Base-by-base conservation (phyloP, 805 yeast genomes). In the Suhomyces sp. region DNA sequence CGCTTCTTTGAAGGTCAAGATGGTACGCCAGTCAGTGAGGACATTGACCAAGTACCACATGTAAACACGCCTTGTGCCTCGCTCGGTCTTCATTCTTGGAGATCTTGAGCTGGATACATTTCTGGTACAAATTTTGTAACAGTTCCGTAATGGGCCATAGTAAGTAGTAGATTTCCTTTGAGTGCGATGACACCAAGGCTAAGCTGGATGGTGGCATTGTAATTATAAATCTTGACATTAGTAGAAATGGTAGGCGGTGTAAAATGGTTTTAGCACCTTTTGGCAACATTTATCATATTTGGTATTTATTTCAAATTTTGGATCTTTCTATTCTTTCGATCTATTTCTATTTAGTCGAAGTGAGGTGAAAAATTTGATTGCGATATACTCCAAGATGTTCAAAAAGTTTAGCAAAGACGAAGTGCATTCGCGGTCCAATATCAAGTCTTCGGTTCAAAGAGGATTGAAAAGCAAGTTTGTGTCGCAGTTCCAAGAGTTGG, bases 371-470 rank as follows among this genome's bases (percentile, higher is more conserved):
- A 19, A 12, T 12, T 9, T 41, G 10, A 15, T 37, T 8, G 24
- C 25, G 6, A n/a, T 33, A 35, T 2, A n/a, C n/a, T n/a, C n/a
- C n/a, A n/a, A n/a, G 17, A 80, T 80, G 84, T 80, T 80, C 60
- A 80, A 78, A 65, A 80, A 79, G 67, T 90, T 91, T 73, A 80
- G 89, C 27, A 85, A 82, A 58, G 97, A 90, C 41, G 97, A 92
- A 64, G 81, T 91, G 49, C 96, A 90, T 61, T 86, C 97, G 7
- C 85, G 94, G 57, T 85, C 97, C 12, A 93, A 93, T 64, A 86
- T 92, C 68, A 92, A 92, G 69, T 88, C 97, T 0, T 92, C 97
- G 1, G 92, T 87, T n/a, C 97, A 91, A 68, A 82, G 97, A 68
- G 86, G 87, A n/a, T 76, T 93, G 58, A 89, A 89, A 65, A 58